Conservation (phyloP, 106 monocot genomes). For the Gastrodia elata region DNA sequence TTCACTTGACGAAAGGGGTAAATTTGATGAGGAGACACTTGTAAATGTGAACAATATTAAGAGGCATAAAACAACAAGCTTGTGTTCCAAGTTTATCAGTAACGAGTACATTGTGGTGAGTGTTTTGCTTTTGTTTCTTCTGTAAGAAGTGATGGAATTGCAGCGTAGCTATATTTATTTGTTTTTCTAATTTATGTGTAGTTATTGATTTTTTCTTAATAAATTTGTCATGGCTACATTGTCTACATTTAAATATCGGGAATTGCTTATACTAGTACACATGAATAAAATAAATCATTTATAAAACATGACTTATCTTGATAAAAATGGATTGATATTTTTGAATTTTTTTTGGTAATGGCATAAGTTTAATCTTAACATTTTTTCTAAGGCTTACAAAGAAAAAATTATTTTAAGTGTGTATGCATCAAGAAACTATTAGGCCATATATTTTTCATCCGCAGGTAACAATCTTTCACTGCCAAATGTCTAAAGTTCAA, state of each 20-base stretch:
- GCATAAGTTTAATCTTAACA: not conserved
- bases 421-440: not conserved
- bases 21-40: constrained; percentile 98
- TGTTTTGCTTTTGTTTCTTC: constrained; percentile 7
- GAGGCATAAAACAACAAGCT: constrained; percentile 47
- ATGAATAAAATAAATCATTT: not conserved
- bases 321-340: not conserved
- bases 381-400: not conserved
- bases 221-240: not conserved
- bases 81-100: constrained; percentile 52
- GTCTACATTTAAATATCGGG: not conserved
- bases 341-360: not conserved
- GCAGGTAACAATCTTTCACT: not conserved
- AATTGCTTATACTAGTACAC: not conserved
- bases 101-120: constrained; percentile 98
- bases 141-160: not conserved
- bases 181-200: not conserved
- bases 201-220: not conserved
- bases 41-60: constrained; percentile 95
- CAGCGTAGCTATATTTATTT: not conserved
- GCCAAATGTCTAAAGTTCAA: not conserved
- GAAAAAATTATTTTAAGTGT: not conserved
- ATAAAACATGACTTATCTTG: not conserved
- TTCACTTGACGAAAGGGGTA: constrained; percentile 92
- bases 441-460: not conserved